These are phyloP conservation scores for Mytilinidion resinicola DNA, from an alignment of 495 filamentous ascomycete species.

Conservation along the genomic window DNA sequence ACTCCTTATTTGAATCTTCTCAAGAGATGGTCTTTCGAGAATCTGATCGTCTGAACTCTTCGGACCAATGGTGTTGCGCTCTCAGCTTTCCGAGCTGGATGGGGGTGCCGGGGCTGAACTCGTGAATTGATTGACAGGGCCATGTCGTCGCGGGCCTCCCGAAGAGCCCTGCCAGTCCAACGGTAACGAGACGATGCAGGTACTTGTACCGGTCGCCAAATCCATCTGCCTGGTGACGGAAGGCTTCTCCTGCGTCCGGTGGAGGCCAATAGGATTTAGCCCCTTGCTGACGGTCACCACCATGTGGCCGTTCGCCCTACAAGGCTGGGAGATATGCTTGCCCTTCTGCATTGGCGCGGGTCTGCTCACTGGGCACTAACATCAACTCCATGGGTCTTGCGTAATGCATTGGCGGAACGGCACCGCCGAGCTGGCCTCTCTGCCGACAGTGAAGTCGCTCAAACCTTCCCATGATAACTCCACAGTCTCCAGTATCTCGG, in stretches of 20 bases:
- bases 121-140: conserved; percentile 17
- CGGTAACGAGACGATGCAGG: conserved; percentile 28
- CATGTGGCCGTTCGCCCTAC: conserved; percentile 12
- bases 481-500: conserved; percentile 8
- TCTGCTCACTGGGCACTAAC: conserved; percentile 4
- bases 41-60: background rate
- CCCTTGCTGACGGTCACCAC: background rate
- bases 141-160: conserved; percentile 21
- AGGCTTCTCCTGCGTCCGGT: conserved; percentile 5
- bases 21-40: conserved; percentile 9
- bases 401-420: conserved; percentile 18
- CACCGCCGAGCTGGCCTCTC: conserved; percentile 23
- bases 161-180: conserved; percentile 20
- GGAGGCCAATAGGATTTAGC: conserved; percentile 8
- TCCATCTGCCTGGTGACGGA: conserved; percentile 6
- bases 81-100: conserved; percentile 7
- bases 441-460: conserved; percentile 1
- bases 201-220: conserved; percentile 17
- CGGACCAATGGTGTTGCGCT: conserved; percentile 18
- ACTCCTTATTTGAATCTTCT: conserved; percentile 14
- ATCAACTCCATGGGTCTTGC: conserved; percentile 15
- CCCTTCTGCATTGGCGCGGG: background rate
- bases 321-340: conserved; percentile 19
- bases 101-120: conserved; percentile 20
- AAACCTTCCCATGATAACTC: conserved; percentile 5